Conservation (phyloP, 805 yeast species). For the Yarrowia deformans region DNA sequence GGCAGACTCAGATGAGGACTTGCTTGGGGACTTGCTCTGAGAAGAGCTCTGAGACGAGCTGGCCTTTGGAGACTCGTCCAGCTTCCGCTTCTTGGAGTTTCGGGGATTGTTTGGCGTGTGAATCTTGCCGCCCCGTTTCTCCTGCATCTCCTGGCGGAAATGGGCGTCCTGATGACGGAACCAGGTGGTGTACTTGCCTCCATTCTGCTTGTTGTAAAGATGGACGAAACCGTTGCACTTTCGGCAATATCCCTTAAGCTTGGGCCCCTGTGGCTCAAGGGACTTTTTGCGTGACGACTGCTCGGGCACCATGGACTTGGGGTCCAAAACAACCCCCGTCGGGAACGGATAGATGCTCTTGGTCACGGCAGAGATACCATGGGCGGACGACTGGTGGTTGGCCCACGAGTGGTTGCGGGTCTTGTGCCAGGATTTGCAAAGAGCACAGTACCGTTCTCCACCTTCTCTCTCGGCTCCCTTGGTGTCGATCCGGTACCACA, state of each 20-base stretch:
- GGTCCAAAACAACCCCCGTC: not conserved
- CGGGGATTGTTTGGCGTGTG: not conserved
- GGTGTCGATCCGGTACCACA: slow-evolving; percentile 17
- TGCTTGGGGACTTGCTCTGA: too few relatives aligned
- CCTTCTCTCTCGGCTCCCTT: slow-evolving; percentile 2
- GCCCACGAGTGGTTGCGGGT: slow-evolving; percentile 17
- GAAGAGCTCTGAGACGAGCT: too few relatives aligned
- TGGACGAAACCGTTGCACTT: not conserved
- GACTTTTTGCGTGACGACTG: not conserved
- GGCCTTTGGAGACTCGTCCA: too few relatives aligned
- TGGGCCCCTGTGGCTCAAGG: not conserved
- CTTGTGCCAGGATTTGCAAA: slow-evolving; percentile 20
- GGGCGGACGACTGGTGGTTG: not conserved
- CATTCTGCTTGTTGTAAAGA: slow-evolving; percentile 3
- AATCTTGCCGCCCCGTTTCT: slow-evolving; percentile 8
- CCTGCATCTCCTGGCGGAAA: slow-evolving; percentile 1
- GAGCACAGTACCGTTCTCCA: slow-evolving; percentile 7
- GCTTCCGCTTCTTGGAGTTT: not conserved
- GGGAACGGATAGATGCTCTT: slow-evolving; percentile 17
- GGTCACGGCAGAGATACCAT: slow-evolving; percentile 13
- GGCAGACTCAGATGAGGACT: not conserved
- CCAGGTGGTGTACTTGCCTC: slow-evolving; percentile 9
- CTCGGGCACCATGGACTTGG: not conserved
- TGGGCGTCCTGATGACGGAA: slow-evolving; percentile 9
- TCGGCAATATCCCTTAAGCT: slow-evolving; percentile 4